Base-by-base conservation (phyloP, 768 basidiomycete genomes). In the Leccinum subtestaceum region DNA sequence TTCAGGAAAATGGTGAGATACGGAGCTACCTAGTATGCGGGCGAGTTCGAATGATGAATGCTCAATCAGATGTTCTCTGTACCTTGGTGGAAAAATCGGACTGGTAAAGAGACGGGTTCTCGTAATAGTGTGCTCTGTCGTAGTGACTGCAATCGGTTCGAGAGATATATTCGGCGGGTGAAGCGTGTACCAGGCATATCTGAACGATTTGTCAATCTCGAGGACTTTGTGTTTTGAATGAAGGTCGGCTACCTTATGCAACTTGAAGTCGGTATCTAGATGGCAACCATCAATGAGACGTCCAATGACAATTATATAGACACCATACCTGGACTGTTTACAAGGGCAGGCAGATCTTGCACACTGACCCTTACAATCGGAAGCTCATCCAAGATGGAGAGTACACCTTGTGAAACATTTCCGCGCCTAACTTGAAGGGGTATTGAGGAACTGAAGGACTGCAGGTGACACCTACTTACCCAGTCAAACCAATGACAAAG, bases 1-100 rank as follows among this genome's bases (percentile, higher is more conserved):
- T 97, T 93, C 52, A 96, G 77, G 60, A 96, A 81, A 7, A 95
- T 81, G 0, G 91, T 92, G 4, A 93, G 78, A 71, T 91, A 93
- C 0, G 92, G 94, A 1, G 92, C 91, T 32, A 95, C 78, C 90
- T 94, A 59, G 10, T 8, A 17, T 8, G 4, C 36, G 12, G 29
- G 54, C 34, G 2, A 48, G 31, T 32, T 51, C 32, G 19, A 40
- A 54, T 55, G 32, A 49, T 7, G 13, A 11, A 53, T 40, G 25
- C 31, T 36, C 11, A 10, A 50, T 34, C 8, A 12, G 54, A 38
- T 7, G 1, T 17, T 12, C 36, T 15, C 65, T 68, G n/a, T 59
- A 90, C 93, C 76, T 81, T 84, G 3, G 83, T 78, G 56, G 82
- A 78, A 68, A 97, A 95, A 3, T 79, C 76, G 8, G 90, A 91